phyloP scores from a whole-genome alignment of 2,329 filamentous ascomycete genomes.

The Teratosphaeria zuluensis region DNA sequence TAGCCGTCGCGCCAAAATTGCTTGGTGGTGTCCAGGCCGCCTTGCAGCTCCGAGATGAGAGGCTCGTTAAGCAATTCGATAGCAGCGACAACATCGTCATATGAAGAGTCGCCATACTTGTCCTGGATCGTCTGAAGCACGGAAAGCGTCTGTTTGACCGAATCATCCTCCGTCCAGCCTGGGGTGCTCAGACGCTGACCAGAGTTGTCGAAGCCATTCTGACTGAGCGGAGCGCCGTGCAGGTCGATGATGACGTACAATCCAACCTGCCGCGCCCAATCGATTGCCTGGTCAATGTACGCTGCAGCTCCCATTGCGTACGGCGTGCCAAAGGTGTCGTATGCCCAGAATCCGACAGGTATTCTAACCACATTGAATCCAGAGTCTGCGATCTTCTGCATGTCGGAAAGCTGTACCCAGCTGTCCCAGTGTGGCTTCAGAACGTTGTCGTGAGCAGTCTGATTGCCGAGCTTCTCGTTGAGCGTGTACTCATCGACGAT shows the following conservation, averaged over 20 bases:
- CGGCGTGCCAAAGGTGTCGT: conserved; percentile 39
- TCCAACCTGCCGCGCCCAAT: conserved; percentile 44
- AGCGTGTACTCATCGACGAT: conserved; percentile 44
- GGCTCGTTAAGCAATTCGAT: conserved; percentile 52
- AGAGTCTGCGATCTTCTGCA: conserved; percentile 46
- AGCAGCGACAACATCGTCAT: conserved; percentile 50
- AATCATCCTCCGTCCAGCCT: conserved; percentile 37
- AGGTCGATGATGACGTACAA: conserved; percentile 51
- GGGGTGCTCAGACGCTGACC: conserved; percentile 38
- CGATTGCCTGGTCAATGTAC: conserved; percentile 48
- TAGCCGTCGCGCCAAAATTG: conserved; percentile 49
- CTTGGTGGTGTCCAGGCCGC: conserved; percentile 34
- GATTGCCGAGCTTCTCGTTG: conserved; percentile 38
- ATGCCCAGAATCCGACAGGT: conserved; percentile 52
- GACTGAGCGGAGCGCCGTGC: conserved; percentile 46
- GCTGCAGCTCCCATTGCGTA: conserved; percentile 43
- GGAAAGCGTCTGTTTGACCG: conserved; percentile 41
- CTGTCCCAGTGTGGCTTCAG: conserved; percentile 43
- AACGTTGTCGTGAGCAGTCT: conserved; percentile 32
- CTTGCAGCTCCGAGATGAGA: conserved; percentile 33
- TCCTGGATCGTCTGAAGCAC: conserved; percentile 49
- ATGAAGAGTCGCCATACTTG: conserved; percentile 45
- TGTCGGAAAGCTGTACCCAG: conserved; percentile 42
- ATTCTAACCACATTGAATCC: conserved; percentile 53
- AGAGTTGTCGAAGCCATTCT: conserved; percentile 56